Conservation (phyloP, 306 rosid genomes). For the Inga leiocalycina region DNA sequence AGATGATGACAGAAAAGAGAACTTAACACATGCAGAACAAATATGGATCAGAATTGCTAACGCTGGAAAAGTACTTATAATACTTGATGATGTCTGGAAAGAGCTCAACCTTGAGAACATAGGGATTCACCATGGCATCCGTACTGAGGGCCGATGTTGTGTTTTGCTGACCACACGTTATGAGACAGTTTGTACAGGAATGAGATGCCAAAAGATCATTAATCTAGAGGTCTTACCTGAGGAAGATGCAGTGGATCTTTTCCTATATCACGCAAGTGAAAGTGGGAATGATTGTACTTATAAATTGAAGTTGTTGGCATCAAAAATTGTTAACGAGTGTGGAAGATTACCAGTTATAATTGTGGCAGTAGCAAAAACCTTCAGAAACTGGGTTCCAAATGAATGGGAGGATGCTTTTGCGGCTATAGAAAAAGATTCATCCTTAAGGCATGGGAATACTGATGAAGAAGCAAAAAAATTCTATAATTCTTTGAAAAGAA, state of each 20-base stretch:
- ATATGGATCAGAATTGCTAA: slow-evolving; percentile 5
- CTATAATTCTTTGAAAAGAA: slow-evolving; percentile 11
- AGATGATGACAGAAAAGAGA: neutral
- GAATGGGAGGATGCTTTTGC: slow-evolving; percentile 3
- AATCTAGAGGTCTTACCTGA: neutral
- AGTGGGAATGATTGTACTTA: neutral
- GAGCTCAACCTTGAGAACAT: neutral
- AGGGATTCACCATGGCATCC: slow-evolving; percentile 20
- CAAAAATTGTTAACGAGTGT: neutral
- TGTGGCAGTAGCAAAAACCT: slow-evolving; percentile 14
- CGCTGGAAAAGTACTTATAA: slow-evolving; percentile 15
- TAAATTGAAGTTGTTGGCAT: neutral
- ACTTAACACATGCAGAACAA: neutral
- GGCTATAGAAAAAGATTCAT: neutral
- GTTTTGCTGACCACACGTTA: slow-evolving; percentile 18
- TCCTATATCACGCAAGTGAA: neutral
- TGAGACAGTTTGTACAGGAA: neutral
- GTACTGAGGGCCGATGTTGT: neutral
- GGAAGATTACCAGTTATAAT: neutral
- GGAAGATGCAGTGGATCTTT: slow-evolving; percentile 19
- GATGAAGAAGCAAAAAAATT: neutral
- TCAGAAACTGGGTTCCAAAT: neutral
- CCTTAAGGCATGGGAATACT: neutral
- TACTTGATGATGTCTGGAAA: slow-evolving; percentile 32
- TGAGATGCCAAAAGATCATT: neutral